Conservation (phyloP, 2,329 filamentous ascomycete genomes). For the Aspergillus caelatus region DNA sequence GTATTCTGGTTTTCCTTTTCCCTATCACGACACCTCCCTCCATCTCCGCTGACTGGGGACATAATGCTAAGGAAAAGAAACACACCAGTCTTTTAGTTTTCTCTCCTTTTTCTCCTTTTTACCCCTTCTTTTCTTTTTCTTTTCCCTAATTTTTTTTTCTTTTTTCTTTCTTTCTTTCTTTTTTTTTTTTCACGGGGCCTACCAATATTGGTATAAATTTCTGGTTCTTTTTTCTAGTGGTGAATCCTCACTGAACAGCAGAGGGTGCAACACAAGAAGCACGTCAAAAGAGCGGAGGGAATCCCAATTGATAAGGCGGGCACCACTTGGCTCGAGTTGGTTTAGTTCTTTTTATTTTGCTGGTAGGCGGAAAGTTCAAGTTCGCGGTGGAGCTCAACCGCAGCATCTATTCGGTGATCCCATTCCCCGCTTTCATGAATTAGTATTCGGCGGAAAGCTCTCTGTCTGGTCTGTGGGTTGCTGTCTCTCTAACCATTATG, state of each 20-base stretch:
- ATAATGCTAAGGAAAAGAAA: not conserved
- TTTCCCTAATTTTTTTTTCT: too few relatives aligned
- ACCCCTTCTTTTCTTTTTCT: too few relatives aligned
- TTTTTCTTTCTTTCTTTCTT: too few relatives aligned
- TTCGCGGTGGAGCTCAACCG: not conserved
- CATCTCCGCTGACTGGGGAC: not conserved
- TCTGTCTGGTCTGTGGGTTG: not conserved
- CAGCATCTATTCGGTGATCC: slow-evolving; percentile 1
- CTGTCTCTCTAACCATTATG: not conserved
- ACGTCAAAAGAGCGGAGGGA: not conserved
- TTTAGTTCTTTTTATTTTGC: not conserved
- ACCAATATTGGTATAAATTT: too few relatives aligned
- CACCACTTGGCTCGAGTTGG: not conserved
- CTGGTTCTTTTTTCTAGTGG: too few relatives aligned
- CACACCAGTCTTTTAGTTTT: not conserved
- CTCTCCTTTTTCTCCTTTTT: too few relatives aligned
- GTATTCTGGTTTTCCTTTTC: not conserved
- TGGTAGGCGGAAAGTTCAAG: slow-evolving; percentile 1
- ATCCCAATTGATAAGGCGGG: not conserved
- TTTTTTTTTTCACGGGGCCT: too few relatives aligned
- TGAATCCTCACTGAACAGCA: too few relatives aligned
- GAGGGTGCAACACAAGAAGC: not conserved
- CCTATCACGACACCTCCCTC: not conserved
- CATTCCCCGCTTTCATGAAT: slow-evolving; percentile 3
- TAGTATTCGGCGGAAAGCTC: slow-evolving; percentile 4